phyloP scores from a whole-genome alignment of 2,329 filamentous ascomycete genomes.

The Talaromyces atroroseus region DNA sequence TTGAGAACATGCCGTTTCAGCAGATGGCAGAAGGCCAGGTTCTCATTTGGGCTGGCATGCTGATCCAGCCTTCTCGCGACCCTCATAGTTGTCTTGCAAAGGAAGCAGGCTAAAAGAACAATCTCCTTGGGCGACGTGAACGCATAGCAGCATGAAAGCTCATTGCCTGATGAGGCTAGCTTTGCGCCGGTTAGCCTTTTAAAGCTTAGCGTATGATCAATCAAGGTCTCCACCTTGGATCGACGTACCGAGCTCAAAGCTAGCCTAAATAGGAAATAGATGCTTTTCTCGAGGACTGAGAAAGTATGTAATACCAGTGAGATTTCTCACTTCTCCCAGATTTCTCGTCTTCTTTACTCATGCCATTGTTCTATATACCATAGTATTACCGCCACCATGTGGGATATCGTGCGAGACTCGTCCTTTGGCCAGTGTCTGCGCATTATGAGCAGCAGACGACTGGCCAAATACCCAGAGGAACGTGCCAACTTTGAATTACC shows the following conservation, averaged over 20 bases:
- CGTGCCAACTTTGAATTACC: slow-evolving; percentile 24
- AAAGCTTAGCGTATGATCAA: no score
- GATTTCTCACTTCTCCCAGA: neutral
- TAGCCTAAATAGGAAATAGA: neutral
- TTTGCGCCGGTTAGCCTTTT: neutral
- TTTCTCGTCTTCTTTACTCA: neutral
- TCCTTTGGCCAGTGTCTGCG: slow-evolving; percentile 45
- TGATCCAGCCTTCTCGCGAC: neutral
- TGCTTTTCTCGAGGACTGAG: neutral
- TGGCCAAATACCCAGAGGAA: slow-evolving; percentile 44
- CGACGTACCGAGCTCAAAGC: neutral
- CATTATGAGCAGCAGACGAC: slow-evolving; percentile 37
- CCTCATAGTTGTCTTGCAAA: neutral
- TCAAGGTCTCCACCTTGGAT: no score
- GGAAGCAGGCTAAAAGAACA: neutral
- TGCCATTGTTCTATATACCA: no score
- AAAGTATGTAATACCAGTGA: neutral
- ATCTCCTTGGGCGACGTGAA: neutral
- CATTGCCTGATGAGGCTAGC: neutral
- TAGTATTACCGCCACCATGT: neutral
- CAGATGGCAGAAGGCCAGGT: slow-evolving; percentile 1
- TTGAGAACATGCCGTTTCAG: neutral
- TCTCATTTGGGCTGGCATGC: neutral
- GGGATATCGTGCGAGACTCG: slow-evolving; percentile 36
- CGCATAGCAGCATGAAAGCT: neutral